Evolutionary conservation across 352 stramenopile genomes (phyloP), one percentile per base, ranked within the genome.

Genomic region (Pythium guiyangense): DNA sequence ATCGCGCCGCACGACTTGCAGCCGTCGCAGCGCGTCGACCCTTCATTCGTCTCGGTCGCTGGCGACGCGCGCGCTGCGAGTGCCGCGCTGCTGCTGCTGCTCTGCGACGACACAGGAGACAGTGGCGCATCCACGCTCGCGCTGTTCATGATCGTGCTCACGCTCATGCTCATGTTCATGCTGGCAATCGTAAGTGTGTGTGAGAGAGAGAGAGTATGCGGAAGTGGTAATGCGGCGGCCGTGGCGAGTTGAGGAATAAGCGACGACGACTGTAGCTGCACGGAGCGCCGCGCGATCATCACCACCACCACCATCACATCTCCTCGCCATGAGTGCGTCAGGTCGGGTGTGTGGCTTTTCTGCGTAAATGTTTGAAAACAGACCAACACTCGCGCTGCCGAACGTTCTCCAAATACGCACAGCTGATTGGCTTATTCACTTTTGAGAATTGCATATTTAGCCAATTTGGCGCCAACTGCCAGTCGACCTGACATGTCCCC

Each of bases 1-100:
- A 88, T 71, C 3, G 79, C 82, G 34, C 79, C 79, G 61, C 74
- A 86, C 12, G 73, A 87, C 57, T 84, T 86, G 71, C 79, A 92
- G 37, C 70, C 74, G 43, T 88, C 72, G 52, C 79, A 92, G 47
- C 79, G 79, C 52, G 77, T 87, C 31, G 76, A 84, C 48, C 65
- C 75, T 40, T 84, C 77, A 9, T 42, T 12, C 39, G 29, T 34
- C 29, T 34, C 29, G 5, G 29, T 6, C 29, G 29, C 5, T 9
- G 1, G 5, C 5, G 29, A 2, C 29, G 29, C 29, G 29, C 29
- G 29, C 17, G 22, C 22, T 22, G 22, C 22, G n/a, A n/a, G n/a
- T n/a, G n/a, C n/a, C n/a, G n/a, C 1, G 44, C 49, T 18, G 40
- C 27, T 26, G 35, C 39, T 34, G 37, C 57, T n/a, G 37, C 12